Evolutionary conservation across 352 stramenopile species (phyloP).

Genomic region (Blastocystis sp.): DNA sequence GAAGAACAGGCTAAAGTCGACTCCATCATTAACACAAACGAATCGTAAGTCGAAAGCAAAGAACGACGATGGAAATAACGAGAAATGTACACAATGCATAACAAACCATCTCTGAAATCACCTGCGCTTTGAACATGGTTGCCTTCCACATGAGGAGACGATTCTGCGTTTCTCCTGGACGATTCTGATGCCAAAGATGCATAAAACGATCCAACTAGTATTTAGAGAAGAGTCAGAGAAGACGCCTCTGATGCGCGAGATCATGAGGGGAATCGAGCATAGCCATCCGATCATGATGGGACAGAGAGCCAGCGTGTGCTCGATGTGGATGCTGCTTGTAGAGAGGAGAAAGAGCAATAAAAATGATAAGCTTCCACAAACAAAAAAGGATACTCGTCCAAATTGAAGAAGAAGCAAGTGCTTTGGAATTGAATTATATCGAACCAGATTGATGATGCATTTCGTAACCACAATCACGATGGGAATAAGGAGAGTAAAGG

Average conservation of each 20-base stretch:
- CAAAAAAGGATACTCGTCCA: background rate
- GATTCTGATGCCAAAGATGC: constrained; percentile 9
- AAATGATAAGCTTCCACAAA: background rate
- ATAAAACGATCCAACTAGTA: background rate
- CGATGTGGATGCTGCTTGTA: background rate
- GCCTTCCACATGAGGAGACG: constrained; percentile 40
- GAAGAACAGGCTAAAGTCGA: background rate
- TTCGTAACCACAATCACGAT: background rate
- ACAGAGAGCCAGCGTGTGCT: background rate
- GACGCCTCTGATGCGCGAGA: background rate
- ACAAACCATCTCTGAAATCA: background rate
- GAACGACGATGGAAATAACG: background rate
- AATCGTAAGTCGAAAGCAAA: background rate
- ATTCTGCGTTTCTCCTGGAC: background rate
- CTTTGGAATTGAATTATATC: background rate
- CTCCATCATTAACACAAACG: background rate
- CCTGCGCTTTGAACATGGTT: constrained; percentile 27
- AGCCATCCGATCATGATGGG: background rate
- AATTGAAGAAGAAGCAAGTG: constrained; percentile 19
- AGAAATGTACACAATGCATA: background rate
- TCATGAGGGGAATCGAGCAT: background rate
- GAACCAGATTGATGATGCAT: background rate
- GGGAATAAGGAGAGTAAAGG: background rate
- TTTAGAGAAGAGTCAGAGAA: background rate
- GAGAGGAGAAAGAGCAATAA: background rate